Percentiles rank a stretch among this genome's conserved stretches.
These are phyloP conservation scores for Catenaria anguillulae DNA, from an alignment of 371 early-diverging fungal species.

Conservation along the genomic window DNA sequence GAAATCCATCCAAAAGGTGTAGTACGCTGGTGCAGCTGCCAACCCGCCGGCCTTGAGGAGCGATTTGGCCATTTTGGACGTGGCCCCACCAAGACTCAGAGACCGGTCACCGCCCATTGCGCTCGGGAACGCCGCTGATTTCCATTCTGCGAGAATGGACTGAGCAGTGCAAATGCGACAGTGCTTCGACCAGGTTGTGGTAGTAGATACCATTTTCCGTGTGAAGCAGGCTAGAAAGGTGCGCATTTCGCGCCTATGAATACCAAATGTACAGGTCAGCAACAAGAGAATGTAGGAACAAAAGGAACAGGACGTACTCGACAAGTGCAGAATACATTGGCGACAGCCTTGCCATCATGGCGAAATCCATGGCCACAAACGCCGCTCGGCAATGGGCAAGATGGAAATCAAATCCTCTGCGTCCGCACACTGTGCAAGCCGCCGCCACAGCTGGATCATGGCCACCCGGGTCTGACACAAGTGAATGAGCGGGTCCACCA, in stretches of 20 bases:
- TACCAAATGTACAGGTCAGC: no score
- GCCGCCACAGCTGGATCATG: background rate
- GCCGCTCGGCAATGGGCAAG: background rate
- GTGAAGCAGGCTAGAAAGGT: background rate
- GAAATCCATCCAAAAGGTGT: background rate
- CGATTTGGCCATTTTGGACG: background rate
- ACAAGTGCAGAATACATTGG: background rate
- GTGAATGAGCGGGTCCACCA: conserved; percentile 4
- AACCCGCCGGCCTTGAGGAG: no score
- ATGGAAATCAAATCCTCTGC: background rate
- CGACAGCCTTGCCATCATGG: background rate
- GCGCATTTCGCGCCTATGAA: background rate
- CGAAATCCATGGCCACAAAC: background rate
- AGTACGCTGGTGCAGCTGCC: background rate
- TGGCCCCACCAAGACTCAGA: background rate
- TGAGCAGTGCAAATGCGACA: background rate
- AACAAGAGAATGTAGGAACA: background rate
- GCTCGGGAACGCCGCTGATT: no score
- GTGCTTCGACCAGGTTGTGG: background rate
- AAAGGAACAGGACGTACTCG: background rate
- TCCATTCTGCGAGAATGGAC: background rate
- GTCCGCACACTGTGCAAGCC: background rate
- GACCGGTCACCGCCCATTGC: no score
- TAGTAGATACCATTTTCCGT: background rate
- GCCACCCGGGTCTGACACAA: background rate